Evolutionary conservation across 495 filamentous ascomycete genomes (phyloP).

Genomic region (Xylaria acuta): DNA sequence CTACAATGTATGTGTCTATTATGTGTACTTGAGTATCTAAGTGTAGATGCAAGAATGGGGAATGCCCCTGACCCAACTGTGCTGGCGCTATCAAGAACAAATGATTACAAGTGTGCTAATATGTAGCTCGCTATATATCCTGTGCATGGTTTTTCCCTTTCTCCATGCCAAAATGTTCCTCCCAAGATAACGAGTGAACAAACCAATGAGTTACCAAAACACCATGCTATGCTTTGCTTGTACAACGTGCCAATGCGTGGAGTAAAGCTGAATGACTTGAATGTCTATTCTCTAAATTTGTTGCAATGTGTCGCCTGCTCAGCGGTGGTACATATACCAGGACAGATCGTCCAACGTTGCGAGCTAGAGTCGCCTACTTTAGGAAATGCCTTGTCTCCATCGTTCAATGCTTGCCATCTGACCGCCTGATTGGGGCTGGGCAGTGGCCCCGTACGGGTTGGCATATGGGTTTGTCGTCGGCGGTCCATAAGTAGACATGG

Average conservation of each 20-base stretch:
- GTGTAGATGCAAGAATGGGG: constrained; percentile 8
- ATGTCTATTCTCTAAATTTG: not conserved
- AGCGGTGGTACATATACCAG: not conserved
- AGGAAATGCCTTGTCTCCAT: constrained; percentile 80
- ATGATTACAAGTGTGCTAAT: constrained; percentile 24
- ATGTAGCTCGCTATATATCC: not conserved
- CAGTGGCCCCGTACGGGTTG: constrained; percentile 37
- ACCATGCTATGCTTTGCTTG: constrained; percentile 26
- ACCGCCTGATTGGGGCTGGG: constrained; percentile 41
- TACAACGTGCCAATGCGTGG: constrained; percentile 16
- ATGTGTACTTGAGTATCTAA: constrained; percentile 8
- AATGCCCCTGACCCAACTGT: not conserved
- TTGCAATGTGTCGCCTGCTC: not conserved
- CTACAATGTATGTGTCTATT: constrained; percentile 11
- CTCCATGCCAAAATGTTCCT: constrained; percentile 14
- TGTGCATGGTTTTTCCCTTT: constrained; percentile 6
- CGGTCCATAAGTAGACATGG: constrained; percentile 32
- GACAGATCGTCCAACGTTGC: not conserved
- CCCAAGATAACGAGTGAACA: constrained; percentile 3
- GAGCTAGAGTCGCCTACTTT: constrained; percentile 27
- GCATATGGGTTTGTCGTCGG: constrained; percentile 25
- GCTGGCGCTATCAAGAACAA: constrained; percentile 10
- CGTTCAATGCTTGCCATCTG: constrained; percentile 85
- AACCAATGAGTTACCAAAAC: constrained; percentile 4
- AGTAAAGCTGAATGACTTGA: constrained; percentile 2